phyloP scores from a whole-genome alignment of 2,329 filamentous ascomycete species.

The Fusarium nisikadoi region DNA sequence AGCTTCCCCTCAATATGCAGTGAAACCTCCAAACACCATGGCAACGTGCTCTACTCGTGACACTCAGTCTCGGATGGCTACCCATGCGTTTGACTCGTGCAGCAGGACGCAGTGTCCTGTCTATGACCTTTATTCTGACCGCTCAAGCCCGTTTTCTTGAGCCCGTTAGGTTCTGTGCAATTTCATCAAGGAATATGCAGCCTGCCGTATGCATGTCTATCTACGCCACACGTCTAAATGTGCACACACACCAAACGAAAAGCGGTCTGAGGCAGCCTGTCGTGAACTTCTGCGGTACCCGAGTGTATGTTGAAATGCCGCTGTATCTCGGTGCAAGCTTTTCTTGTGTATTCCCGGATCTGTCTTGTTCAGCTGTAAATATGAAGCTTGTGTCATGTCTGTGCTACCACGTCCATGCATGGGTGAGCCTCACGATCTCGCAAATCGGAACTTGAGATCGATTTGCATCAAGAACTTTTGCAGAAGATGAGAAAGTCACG shows the following conservation, averaged over 20 bases:
- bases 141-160: constrained; percentile 3
- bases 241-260: background rate
- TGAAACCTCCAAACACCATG: background rate
- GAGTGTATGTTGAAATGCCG: background rate
- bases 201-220: constrained; percentile 22
- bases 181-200: constrained; percentile 12
- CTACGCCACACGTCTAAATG: constrained; percentile 9
- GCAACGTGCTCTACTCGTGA: constrained; percentile 35
- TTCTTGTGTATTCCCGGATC: background rate
- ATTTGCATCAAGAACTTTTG: constrained; percentile 3
- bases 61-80: constrained; percentile 39
- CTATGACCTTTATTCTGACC: constrained; percentile 6
- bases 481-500: background rate
- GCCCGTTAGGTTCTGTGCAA: background rate
- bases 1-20: background rate
- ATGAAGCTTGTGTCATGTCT: constrained; percentile 26
- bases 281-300: background rate
- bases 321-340: background rate
- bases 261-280: background rate
- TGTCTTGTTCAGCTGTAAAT: constrained; percentile 12
- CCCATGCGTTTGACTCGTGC: constrained; percentile 25
- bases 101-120: constrained; percentile 17
- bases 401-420: constrained; percentile 5
- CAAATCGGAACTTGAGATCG: background rate
- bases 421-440: constrained; percentile 3